phyloP scores from a whole-genome alignment of 2,329 filamentous ascomycete species.

The Fusarium torulosum region DNA sequence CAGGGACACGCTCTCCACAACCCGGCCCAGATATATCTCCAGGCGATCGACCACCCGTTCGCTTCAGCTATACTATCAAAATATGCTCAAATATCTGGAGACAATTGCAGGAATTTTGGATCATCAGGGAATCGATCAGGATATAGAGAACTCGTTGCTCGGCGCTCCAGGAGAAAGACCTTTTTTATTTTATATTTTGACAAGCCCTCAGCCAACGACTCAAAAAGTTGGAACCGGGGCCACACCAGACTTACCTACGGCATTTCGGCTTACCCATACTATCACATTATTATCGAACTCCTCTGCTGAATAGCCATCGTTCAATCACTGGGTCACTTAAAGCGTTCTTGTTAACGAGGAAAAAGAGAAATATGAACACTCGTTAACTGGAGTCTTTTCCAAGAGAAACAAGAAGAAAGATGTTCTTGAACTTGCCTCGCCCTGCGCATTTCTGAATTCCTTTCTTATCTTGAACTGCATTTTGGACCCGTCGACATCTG shows the following conservation, averaged over 20 bases:
- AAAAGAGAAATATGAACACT: slow-evolving; percentile 24
- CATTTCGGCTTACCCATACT: slow-evolving; percentile 13
- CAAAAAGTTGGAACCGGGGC: slow-evolving; percentile 6
- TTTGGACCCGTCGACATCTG: neutral
- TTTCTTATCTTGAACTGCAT: slow-evolving; percentile 10
- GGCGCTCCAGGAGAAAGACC: slow-evolving; percentile 39
- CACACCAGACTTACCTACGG: slow-evolving; percentile 6
- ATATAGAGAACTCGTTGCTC: slow-evolving; percentile 48
- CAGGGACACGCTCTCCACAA: neutral
- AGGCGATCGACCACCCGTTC: slow-evolving; percentile 9
- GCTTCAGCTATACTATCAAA: slow-evolving; percentile 17
- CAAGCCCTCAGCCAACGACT: slow-evolving; percentile 5
- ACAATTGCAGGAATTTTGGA: slow-evolving; percentile 38
- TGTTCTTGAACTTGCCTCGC: slow-evolving; percentile 3
- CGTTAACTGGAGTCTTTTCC: slow-evolving; percentile 8
- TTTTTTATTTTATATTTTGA: slow-evolving; percentile 23
- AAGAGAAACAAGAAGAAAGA: slow-evolving; percentile 3
- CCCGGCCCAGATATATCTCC: neutral
- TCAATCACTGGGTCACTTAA: slow-evolving; percentile 14
- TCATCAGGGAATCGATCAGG: slow-evolving; percentile 34
- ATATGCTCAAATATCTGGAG: slow-evolving; percentile 30
- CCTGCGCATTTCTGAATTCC: neutral
- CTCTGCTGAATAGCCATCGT: slow-evolving; percentile 6
- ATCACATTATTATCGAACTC: slow-evolving; percentile 17
- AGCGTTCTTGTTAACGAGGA: slow-evolving; percentile 17